Percentiles rank a stretch among this genome's conserved stretches.
Conservation (phyloP, 2,329 filamentous ascomycete genomes). For the Geosmithia putterillii region DNA sequence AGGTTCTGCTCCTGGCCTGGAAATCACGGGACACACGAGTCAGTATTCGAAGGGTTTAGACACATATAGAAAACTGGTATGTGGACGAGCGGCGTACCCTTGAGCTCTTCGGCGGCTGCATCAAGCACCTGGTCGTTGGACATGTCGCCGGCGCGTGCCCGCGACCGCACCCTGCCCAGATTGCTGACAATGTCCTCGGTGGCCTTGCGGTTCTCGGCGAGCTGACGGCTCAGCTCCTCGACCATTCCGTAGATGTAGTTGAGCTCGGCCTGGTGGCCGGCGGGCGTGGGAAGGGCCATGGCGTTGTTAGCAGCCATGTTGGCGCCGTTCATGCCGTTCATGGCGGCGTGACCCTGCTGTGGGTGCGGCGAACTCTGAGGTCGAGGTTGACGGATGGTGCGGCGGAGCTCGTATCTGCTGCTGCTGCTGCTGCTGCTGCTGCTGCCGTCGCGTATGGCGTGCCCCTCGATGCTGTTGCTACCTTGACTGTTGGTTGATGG, state of each 20-base stretch:
- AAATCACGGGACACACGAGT: background rate
- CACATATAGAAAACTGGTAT: background rate
- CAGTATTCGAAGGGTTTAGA: background rate
- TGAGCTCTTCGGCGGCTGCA: conserved; percentile 42
- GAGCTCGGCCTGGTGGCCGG: conserved; percentile 55
- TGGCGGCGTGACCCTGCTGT: conserved; percentile 7
- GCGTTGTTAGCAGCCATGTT: conserved; percentile 33
- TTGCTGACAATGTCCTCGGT: conserved; percentile 54
- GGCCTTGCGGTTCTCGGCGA: conserved; percentile 47
- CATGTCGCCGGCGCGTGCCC: conserved; percentile 37
- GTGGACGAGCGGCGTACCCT: conserved; percentile 26
- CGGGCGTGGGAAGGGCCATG: conserved; percentile 46
- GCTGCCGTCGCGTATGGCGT: no score
- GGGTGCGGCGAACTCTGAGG: no score
- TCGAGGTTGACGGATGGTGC: conserved; percentile 5
- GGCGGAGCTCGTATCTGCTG: conserved; percentile 11
- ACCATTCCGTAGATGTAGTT: conserved; percentile 59
- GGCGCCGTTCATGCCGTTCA: conserved; percentile 32
- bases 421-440: conserved; percentile 2
- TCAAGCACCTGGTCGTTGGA: conserved; percentile 47
- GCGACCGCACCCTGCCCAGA: conserved; percentile 47
- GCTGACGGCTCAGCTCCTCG: conserved; percentile 50
- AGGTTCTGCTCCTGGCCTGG: conserved; percentile 46
- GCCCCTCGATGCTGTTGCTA: background rate
- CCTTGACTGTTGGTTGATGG: background rate